Percentiles rank a stretch among this genome's conserved stretches.
Conservation (phyloP, 2,329 filamentous ascomycete species). For the Paraphaeosphaeria sporulosa region DNA sequence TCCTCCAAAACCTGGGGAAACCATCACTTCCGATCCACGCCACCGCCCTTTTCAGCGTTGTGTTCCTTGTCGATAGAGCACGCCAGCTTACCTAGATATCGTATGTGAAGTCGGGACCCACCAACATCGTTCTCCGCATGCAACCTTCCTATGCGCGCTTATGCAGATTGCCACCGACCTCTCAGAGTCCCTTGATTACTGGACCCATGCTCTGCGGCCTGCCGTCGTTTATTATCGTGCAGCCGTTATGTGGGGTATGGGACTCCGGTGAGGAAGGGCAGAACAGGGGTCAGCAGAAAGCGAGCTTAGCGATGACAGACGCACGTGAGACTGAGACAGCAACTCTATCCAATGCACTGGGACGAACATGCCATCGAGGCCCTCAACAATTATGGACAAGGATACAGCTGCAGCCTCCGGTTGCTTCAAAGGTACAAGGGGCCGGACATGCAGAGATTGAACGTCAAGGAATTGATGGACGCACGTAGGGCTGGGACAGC, state of each 20-base stretch:
- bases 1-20: conserved; percentile 5
- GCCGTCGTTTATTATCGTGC: neutral
- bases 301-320: neutral
- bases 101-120: neutral
- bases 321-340: neutral
- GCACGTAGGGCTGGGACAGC: neutral
- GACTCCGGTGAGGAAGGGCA: neutral
- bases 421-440: neutral
- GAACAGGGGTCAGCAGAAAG: conserved; percentile 7
- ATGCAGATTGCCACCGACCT: conserved; percentile 8
- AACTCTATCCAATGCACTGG: neutral
- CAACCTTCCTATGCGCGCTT: neutral
- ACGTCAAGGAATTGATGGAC: neutral
- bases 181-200: conserved; percentile 6
- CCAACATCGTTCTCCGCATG: neutral
- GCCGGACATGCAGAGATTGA: neutral
- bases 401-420: too few species aligned
- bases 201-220: neutral
- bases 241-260: conserved; percentile 7
- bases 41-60: neutral
- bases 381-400: neutral
- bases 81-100: neutral
- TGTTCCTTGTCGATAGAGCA: neutral
- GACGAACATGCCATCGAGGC: neutral
- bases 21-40: neutral